A percentile compares a stretch with the other conserved stretches of the same genome.
Conservation (phyloP, 2,329 filamentous ascomycete species). For the Aspergillus sp. region DNA sequence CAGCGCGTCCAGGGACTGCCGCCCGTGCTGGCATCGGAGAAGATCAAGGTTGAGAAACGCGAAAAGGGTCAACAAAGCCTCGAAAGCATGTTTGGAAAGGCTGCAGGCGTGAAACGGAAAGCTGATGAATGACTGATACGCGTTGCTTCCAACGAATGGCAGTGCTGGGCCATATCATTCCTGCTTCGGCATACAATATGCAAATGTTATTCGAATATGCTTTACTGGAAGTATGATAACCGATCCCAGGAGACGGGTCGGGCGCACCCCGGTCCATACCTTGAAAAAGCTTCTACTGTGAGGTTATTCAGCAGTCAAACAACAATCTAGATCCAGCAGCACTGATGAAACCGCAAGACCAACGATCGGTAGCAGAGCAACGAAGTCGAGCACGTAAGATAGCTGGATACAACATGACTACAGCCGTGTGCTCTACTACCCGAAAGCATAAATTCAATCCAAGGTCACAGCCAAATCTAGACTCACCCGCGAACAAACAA, state of each 20-base stretch:
- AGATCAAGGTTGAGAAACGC: conserved; percentile 32
- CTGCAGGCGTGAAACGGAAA: conserved; percentile 24
- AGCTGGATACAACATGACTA: neutral
- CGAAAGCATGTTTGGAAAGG: conserved; percentile 33
- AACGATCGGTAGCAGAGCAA: neutral
- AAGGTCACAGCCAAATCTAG: neutral
- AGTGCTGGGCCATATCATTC: neutral
- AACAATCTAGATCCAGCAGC: neutral
- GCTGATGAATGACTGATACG: neutral
- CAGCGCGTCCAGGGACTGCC: conserved; percentile 35
- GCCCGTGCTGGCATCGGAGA: conserved; percentile 36
- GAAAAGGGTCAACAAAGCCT: conserved; percentile 38
- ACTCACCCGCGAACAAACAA: neutral
- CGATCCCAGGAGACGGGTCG: no score
- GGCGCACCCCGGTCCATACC: no score
- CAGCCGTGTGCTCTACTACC: no score
- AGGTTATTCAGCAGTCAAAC: neutral
- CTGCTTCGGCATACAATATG: neutral
- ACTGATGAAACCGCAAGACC: neutral
- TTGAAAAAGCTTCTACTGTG: no score
- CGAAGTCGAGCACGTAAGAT: neutral
- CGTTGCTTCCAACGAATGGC: neutral
- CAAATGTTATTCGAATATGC: neutral
- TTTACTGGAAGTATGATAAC: no score
- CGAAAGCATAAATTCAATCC: neutral